Base-by-base conservation (phyloP, 164 flowering plant species). In the Macadamia tetraphylla region DNA sequence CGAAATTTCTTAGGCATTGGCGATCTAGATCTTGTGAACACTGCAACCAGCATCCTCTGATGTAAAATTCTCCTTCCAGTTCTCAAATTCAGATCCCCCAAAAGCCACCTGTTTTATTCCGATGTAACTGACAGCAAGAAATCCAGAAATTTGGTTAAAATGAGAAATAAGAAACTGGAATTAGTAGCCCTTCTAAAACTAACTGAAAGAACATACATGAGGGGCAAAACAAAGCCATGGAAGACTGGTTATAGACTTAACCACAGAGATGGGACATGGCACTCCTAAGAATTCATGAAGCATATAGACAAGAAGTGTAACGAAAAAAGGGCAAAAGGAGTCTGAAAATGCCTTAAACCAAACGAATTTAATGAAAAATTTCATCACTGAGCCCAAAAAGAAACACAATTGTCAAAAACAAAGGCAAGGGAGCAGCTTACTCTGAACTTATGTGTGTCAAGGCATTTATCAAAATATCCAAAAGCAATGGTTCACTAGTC, bases 361-460 rank as follows among this genome's bases (percentile, higher is more conserved):
- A 9, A 46, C 51, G 18, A 53, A 17, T 53, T 14, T 14, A 17
- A 53, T 53, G 17, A 23, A 4, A 53, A 14, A 53, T 53, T 5
- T 14, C 17, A 53, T 53, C 2, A 6, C n/a, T 53, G 57, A 53
- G 6, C 15, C 17, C 13, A n/a, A 53, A 53, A 53, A 53, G 57
- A 53, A 53, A 14, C 48, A 52, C 43, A 17, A 15, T 31, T 9
- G 30, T 42, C 51, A 23, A 58, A 40, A 64, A 68, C 18, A 65
- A 35, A 52, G 23, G 29, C 4, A 53, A n/a, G 56, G 6, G 58
- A 60, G 64, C 31, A 17, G 23, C 92, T 84, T 87, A 94, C 99
- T 92, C 97, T 0, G 99, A 86, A 83, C 94, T 94, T 72, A 92
- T 85, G 70, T 92, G 96, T 17, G 85, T 85, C 81, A 92, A 77